Base-by-base conservation (phyloP, 306 rosid genomes). In the Cyclanthera cordifolia region DNA sequence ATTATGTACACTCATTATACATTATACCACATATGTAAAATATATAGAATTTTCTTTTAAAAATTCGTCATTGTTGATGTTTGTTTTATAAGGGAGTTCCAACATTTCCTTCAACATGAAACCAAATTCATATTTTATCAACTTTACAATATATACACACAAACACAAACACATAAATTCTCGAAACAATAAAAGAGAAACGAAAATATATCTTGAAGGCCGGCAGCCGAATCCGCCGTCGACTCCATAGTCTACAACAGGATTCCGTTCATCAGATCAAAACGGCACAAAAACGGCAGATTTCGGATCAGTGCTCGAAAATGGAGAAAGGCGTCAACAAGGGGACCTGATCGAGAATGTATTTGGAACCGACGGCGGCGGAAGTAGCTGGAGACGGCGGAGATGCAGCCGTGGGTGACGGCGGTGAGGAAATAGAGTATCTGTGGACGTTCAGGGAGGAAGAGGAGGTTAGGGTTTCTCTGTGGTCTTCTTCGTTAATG, bases 401-500 rank as follows among this genome's bases (percentile, higher is more conserved):
- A 2, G 66, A 28, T 0, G 66, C 13, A 8, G 41, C 24, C 66
- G 30, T 28, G 67, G 46, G 47, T 0, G 67, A 59, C 0, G 8
- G 28, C 16, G 63, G 61, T 1, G 64, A 51, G 53, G 64, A 16
- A 53, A 53, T 13, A 5, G 73, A 43, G 49, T 19, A 64, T 43
- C 47, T 23, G 7, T 64, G 53, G 37, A 64, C 21, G 34, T 64
- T 64, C 12, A 45, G 14, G 70, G 70, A 43, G 37, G 69, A 39
- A 19, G 70, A 43, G 37, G 69, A 11, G 13, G 17, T 19, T n/a
- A 50, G 16, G 60, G 59, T 17, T 32, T 69, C 73, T 69, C 73
- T 52, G 10, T 63, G 52, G 0, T 70, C 73, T 20, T 70, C 73
- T 70, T 70, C 73, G 27, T 53, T 70, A 34, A 70, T 70, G 73